Base-by-base conservation (phyloP, 495 filamentous ascomycete species). In the Penicillium mononematosum region DNA sequence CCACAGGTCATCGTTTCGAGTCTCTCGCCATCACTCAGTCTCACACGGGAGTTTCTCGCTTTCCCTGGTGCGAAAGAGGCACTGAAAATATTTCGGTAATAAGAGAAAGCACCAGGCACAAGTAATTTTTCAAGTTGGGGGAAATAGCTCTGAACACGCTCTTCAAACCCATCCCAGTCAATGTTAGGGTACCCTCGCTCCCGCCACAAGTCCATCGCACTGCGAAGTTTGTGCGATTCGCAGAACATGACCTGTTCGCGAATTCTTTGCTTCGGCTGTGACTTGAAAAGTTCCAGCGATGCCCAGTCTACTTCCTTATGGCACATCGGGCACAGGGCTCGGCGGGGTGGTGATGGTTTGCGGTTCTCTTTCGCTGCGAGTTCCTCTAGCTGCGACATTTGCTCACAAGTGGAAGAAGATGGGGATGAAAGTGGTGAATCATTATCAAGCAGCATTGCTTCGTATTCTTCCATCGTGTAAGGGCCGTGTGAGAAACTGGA, bases 141-240 rank as follows among this genome's bases (percentile, higher is more conserved):
- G 43, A 84, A 77, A 60, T 88, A 79, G n/a, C 66, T 58, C 19
- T 73, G 63, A 11, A 95, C 79, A 22, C 92, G 81, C n/a, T 65
- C 57, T n/a, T 84, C 78, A 31, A 98, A 80, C 3, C 57, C 63
- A 1, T 72, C 66, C 93, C 93, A 98, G 58, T 92, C 70, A 60
- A 97, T 92, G 0, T 75, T 68, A 2, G 93, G 94, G 70, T 95
- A 97, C 2, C 84, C 83, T 39, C 78, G 81, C 11, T 75, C 62
- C 14, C 60, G 60, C 86, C 91, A 96, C 49, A 83, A 74, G 4
- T 77, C 66, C 51, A 78, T 63, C 9, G 90, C 88, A 4, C 80
- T 75, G 5, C 68, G 60, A 20, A 75, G 75, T 59, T 84, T 83
- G 72, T 97, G 93, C 0, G 79, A 76, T 24, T 79, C 72, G 70